Base-by-base conservation (phyloP, 495 filamentous ascomycete genomes). In the Xylaria scruposa region DNA sequence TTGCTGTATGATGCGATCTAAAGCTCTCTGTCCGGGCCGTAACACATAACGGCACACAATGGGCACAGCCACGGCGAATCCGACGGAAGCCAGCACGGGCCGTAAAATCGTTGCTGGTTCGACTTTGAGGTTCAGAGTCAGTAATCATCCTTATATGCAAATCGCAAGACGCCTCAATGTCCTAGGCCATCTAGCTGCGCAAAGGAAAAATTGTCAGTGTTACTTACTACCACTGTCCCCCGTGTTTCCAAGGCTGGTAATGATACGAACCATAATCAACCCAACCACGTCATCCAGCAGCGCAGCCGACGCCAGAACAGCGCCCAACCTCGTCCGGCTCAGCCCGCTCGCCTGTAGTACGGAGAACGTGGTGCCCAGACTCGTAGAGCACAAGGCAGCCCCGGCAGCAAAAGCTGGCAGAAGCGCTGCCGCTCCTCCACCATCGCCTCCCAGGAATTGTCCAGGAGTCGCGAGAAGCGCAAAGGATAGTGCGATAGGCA, bases 261-360 rank as follows among this genome's bases (percentile, higher is more conserved):
- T 83, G 19, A 93, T 84, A 73, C 93, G 89, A 24, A 94, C 90
- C 87, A 95, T 91, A 1, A 96, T 87, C n/a, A 96, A 80, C 0
- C 93, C 93, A 19, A 92, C 85, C 1, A 96, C 91, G 81, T 95
- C 93, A 79, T 96, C 93, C 74, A 97, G 85, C 86, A 96, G 91
- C 24, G 92, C 94, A 4, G 91, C 92, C 68, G 88, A 89, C 12
- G 86, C 85, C 0, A 94, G 86, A 0, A 96, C 90, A 0, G 87
- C 86, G 0, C 93, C 93, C 2, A 95, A 79, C 4, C 91, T 85
- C 2, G 90, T 93, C 4, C 83, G 78, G 26, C 84, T 82, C 15
- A 91, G 81, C 24, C 81, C 81, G 9, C 82, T 84, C 0, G 85
- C 87, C 47, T 88, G 87, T 0, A 97, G 83, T 38, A 96, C 88